phyloP scores from a whole-genome alignment of 1,284 basidiomycete species.

The Heterobasidion annosum region DNA sequence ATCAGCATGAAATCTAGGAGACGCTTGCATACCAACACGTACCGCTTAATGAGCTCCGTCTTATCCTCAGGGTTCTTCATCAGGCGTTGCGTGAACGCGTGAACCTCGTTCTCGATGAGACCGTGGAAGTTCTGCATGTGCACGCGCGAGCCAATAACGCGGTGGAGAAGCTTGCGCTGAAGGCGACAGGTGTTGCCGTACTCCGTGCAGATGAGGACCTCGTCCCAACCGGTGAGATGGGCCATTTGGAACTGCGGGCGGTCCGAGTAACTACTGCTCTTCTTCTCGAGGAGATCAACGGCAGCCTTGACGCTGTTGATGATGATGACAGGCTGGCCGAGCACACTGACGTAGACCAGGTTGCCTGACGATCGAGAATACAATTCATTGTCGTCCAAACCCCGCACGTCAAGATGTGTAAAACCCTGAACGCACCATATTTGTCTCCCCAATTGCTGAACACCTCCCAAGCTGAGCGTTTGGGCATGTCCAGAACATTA shows the following conservation, averaged over 20 bases:
- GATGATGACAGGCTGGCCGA: slow-evolving; percentile 56
- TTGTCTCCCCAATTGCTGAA: slow-evolving; percentile 31
- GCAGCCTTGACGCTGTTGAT: slow-evolving; percentile 47
- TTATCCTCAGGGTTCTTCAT: neutral
- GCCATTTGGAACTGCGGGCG: slow-evolving; percentile 1
- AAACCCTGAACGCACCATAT: slow-evolving; percentile 23
- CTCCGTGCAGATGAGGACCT: neutral
- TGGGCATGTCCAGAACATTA: slow-evolving; percentile 34
- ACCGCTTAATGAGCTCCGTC: neutral
- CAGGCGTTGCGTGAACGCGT: neutral
- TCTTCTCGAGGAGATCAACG: slow-evolving; percentile 55
- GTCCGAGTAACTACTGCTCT: slow-evolving; percentile 42
- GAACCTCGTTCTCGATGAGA: slow-evolving; percentile 16
- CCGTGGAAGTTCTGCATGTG: slow-evolving; percentile 2
- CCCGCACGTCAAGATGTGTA: neutral
- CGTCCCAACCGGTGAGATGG: slow-evolving; percentile 26
- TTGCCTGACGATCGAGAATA: neutral
- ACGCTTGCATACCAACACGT: neutral
- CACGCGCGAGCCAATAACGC: neutral
- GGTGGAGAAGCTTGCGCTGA: neutral
- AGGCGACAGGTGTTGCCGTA: neutral
- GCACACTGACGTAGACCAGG: slow-evolving; percentile 26
- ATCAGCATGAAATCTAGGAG: neutral
- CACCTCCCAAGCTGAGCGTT: slow-evolving; percentile 26
- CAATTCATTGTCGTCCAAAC: neutral